Percentiles rank a stretch among this genome's conserved stretches.
phyloP scores from a whole-genome alignment of 2,329 filamentous ascomycete species.

The Alternaria postmessia region DNA sequence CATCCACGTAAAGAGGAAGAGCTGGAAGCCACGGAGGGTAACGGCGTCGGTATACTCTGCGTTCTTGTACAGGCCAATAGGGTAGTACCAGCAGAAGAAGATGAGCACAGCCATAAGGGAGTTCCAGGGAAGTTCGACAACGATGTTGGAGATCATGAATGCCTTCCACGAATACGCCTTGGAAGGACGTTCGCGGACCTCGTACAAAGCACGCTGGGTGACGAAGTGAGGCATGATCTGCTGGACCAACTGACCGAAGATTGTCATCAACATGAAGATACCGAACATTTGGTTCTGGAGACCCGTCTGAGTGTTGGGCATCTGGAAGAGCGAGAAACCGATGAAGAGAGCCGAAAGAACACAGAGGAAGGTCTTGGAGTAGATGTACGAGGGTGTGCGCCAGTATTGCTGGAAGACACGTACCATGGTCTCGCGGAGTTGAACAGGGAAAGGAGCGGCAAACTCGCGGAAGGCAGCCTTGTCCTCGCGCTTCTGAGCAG shows the following conservation, averaged over 20 bases:
- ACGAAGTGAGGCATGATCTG: slow-evolving; percentile 89
- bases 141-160: slow-evolving; percentile 83
- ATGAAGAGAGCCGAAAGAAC: slow-evolving; percentile 75
- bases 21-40: slow-evolving; percentile 74
- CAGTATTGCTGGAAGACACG: slow-evolving; percentile 93
- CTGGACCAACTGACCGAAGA: slow-evolving; percentile 81
- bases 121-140: slow-evolving; percentile 89
- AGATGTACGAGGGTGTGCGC: slow-evolving; percentile 89
- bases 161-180: slow-evolving; percentile 87
- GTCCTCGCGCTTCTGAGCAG: slow-evolving; percentile 54
- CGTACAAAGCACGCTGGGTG: slow-evolving; percentile 80
- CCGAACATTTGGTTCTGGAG: slow-evolving; percentile 87
- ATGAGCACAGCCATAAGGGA: slow-evolving; percentile 77
- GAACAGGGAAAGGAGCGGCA: slow-evolving; percentile 74
- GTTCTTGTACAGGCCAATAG: slow-evolving; percentile 78
- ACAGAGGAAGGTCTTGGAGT: slow-evolving; percentile 78
- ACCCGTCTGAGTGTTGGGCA: slow-evolving; percentile 76
- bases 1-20: slow-evolving; percentile 77
- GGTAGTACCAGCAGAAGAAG: slow-evolving; percentile 86
- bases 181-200: slow-evolving; percentile 82
- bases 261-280: slow-evolving; percentile 81
- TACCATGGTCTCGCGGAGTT: slow-evolving; percentile 71
- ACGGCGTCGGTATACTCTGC: slow-evolving; percentile 68
- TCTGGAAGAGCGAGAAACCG: slow-evolving; percentile 80
- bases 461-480: slow-evolving; percentile 76